Percentiles rank a stretch among this genome's conserved stretches.
These are phyloP conservation scores for Flammula alnicola DNA, from an alignment of 1,284 basidiomycete species.

Conservation along the genomic window DNA sequence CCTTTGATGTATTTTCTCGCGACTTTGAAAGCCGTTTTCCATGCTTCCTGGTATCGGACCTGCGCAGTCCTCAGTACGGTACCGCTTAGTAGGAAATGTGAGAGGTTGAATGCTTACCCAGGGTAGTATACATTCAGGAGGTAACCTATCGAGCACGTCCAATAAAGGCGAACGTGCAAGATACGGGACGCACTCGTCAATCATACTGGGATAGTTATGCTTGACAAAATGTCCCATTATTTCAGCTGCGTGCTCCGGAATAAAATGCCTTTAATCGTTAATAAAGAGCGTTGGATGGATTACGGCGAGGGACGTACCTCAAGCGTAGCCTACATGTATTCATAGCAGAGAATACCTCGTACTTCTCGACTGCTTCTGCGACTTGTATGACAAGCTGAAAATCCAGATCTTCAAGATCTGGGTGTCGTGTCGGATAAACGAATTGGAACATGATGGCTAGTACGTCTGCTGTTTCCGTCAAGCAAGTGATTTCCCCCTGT, in stretches of 20 bases:
- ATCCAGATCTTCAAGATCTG: conserved; percentile 1
- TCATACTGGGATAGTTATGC: conserved; percentile 12
- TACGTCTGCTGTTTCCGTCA: not conserved
- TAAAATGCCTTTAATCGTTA: not conserved
- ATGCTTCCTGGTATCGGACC: conserved; percentile 6
- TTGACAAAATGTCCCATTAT: conserved; percentile 7
- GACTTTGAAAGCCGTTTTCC: conserved; percentile 1
- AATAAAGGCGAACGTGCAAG: conserved; percentile 3
- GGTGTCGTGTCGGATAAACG: conserved; percentile 13
- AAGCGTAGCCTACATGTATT: conserved; percentile 6
- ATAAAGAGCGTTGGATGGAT: not conserved
- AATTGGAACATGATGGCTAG: conserved; percentile 14
- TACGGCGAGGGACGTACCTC: not conserved
- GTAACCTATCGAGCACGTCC: not conserved
- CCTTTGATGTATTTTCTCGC: conserved; percentile 1
- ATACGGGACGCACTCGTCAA: not conserved
- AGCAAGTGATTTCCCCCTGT: too few relatives aligned
- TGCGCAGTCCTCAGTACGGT: not conserved
- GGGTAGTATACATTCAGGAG: conserved; percentile 22
- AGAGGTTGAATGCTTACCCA: not conserved
- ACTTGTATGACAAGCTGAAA: not conserved
- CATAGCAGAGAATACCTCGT: conserved; percentile 17
- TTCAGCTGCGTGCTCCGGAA: not conserved
- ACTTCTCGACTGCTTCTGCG: conserved; percentile 16
- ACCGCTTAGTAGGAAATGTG: not conserved